Conservation (phyloP, 768 basidiomycete species). For the Dioszegia aurantiaca region DNA sequence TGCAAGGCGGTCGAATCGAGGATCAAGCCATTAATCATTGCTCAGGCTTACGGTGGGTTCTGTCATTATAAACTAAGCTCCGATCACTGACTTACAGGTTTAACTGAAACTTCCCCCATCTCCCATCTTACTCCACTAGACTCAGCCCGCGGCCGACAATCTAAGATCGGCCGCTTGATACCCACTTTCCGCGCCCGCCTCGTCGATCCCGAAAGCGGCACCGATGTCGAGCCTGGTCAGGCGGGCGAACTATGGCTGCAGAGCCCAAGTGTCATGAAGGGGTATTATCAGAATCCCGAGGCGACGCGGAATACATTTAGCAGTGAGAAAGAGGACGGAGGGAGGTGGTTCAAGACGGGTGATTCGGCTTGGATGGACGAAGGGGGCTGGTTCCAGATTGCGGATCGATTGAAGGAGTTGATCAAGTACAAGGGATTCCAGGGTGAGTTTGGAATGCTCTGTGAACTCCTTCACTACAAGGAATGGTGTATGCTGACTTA, state of each 20-base stretch:
- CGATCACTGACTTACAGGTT: slow-evolving; percentile 19
- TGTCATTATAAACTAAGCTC: background rate
- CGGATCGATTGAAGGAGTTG: slow-evolving; percentile 53
- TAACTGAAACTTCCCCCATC: slow-evolving; percentile 78
- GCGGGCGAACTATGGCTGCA: slow-evolving; percentile 83
- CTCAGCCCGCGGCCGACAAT: slow-evolving; percentile 49
- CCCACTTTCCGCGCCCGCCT: slow-evolving; percentile 73
- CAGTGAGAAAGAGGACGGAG: slow-evolving; percentile 8
- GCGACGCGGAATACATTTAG: slow-evolving; percentile 71
- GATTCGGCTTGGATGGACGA: slow-evolving; percentile 68
- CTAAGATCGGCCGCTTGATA: slow-evolving; percentile 64
- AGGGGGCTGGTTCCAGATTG: slow-evolving; percentile 64
- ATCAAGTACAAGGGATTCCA: slow-evolving; percentile 67
- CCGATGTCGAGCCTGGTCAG: slow-evolving; percentile 58
- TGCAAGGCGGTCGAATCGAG: slow-evolving; percentile 56
- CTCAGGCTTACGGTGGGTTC: slow-evolving; percentile 52
- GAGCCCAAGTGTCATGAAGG: slow-evolving; percentile 79
- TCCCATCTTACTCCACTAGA: slow-evolving; percentile 59
- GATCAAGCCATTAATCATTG: slow-evolving; percentile 28
- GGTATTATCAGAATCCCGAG: slow-evolving; percentile 68
- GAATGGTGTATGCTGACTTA: background rate
- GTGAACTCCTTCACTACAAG: too few species aligned
- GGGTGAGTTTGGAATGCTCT: slow-evolving; percentile 61
- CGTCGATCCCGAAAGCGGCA: slow-evolving; percentile 61
- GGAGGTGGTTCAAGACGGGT: slow-evolving; percentile 78